Base-by-base conservation (phyloP, 2,329 filamentous ascomycete genomes). In the Diplodia mutila region DNA sequence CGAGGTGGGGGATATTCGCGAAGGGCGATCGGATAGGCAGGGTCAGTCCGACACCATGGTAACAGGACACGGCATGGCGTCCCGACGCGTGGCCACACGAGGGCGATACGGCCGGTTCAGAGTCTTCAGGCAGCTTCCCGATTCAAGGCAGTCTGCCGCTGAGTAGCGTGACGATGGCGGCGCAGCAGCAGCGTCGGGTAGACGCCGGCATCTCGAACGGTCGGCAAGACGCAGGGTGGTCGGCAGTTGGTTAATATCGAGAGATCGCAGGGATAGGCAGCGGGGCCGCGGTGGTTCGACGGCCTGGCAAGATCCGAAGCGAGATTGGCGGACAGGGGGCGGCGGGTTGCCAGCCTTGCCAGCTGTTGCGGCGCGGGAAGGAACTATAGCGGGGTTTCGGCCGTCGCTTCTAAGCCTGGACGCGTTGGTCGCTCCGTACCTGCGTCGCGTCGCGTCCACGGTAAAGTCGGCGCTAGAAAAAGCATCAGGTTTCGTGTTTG, bases 301-400 rank as follows among this genome's bases (percentile, higher is more conserved):
- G n/a, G n/a, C 37, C 5, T n/a, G 39, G 57, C 57, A 61, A 61
- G 55, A 29, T 61, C 55, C 55, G 55, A 64, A 63, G 59, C 61
- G 61, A 64, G 61, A 64, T 64, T 64, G 61, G 34, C 39, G n/a
- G n/a, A n/a, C n/a, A n/a, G n/a, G n/a, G n/a, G n/a, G n/a, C n/a
- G n/a, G n/a, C n/a, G n/a, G n/a, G n/a, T n/a, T 29, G 55, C 55
- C 23, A n/a, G 53, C 53, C 53, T 23, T 42, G 55, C 37, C 37
- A 46, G 18, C 55, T 27, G 55, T 32, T 46, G 32, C 9, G 37
- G 12, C 46, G 39, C 57, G 39, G 57, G 25, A 39, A 48, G 25
- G 23, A 18, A 11, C 7, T 16, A 25, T 16, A 12, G 46, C 29
- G n/a, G n/a, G 32, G 21, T 21, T 23, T 51, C 57, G 39, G 57